Conservation (phyloP, 2,329 filamentous ascomycete species). For the Huntiella savannae region DNA sequence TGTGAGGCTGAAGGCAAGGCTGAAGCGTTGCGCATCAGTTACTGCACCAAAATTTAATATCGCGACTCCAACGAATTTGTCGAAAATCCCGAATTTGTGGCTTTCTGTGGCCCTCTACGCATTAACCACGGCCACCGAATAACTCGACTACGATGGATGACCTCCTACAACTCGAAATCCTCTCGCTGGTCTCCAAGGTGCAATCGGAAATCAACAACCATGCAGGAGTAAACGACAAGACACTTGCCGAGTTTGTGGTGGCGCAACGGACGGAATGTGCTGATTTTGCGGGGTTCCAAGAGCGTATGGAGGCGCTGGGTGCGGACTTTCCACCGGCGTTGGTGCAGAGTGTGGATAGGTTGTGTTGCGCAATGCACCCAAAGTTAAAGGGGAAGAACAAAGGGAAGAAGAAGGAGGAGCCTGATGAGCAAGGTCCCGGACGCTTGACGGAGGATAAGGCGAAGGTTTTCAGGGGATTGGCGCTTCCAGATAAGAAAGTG, state of each 20-base stretch:
- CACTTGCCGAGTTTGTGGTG: constrained; percentile 89
- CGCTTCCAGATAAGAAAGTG: constrained; percentile 49
- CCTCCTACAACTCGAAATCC: constrained; percentile 71
- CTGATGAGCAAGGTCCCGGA: not conserved
- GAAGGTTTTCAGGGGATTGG: constrained; percentile 75
- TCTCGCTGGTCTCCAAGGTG: constrained; percentile 88
- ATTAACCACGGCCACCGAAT: not conserved
- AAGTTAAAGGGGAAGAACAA: constrained; percentile 45
- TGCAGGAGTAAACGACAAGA: constrained; percentile 79
- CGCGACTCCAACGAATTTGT: not conserved
- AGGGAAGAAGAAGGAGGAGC: constrained; percentile 27
- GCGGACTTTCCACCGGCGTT: constrained; percentile 71
- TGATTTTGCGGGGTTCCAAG: constrained; percentile 54
- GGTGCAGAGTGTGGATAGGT: constrained; percentile 75
- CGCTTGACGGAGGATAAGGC: constrained; percentile 45
- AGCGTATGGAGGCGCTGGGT: constrained; percentile 53
- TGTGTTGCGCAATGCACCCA: constrained; percentile 80
- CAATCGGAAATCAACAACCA: constrained; percentile 90
- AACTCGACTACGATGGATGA: constrained; percentile 51
- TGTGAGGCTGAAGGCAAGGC: no score
- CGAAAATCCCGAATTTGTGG: not conserved
- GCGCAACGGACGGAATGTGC: constrained; percentile 64
- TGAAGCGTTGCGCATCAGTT: not conserved
- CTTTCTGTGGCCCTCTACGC: not conserved
- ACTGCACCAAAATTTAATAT: not conserved